A percentile compares a stretch with the other conserved stretches of the same genome.
Conservation (phyloP, 23 red algal species). For the Pyropia haitanensis region DNA sequence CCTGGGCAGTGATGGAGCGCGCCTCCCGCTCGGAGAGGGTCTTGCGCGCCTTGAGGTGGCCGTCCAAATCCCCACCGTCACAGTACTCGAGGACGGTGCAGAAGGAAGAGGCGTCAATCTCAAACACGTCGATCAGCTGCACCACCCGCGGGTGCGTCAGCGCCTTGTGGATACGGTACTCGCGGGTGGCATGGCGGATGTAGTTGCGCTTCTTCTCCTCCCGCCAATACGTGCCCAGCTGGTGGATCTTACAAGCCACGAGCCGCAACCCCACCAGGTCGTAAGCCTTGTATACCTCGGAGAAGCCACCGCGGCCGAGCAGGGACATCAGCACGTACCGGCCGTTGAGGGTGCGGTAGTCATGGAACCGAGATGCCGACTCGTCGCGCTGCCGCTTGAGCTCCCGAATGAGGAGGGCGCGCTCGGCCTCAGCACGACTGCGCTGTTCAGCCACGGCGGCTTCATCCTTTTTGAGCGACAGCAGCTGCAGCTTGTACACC, state of each 20-base stretch:
- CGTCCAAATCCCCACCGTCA: conserved; percentile 82
- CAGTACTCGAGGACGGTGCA: conserved; percentile 98
- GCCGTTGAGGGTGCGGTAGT: conserved; percentile 50
- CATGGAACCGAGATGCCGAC: conserved; percentile 44
- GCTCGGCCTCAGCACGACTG: conserved; percentile 23
- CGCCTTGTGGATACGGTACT: conserved; percentile 93
- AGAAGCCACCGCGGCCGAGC: conserved; percentile 88
- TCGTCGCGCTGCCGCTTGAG: conserved; percentile 77
- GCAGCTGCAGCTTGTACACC: conserved; percentile 38
- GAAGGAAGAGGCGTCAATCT: conserved; percentile 91
- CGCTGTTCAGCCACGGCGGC: conserved; percentile 17
- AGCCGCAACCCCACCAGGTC: conserved; percentile 37
- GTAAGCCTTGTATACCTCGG: conserved; percentile 86
- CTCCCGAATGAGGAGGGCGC: conserved; percentile 67
- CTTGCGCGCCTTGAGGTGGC: conserved; percentile 56
- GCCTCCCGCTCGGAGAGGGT: conserved; percentile 80
- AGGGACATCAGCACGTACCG: conserved; percentile 75
- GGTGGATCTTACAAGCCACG: conserved; percentile 97
- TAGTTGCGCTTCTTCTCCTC: conserved; percentile 91
- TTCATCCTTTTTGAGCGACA: conserved; percentile 48
- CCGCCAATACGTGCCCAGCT: conserved; percentile 81
- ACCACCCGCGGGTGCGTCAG: conserved; percentile 87
- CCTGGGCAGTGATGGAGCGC: conserved; percentile 74
- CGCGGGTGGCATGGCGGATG: conserved; percentile 83
- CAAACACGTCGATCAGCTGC: conserved; percentile 79